These are phyloP conservation scores for Mycena alexandri DNA, from an alignment of 768 basidiomycete genomes.

Conservation along the genomic window DNA sequence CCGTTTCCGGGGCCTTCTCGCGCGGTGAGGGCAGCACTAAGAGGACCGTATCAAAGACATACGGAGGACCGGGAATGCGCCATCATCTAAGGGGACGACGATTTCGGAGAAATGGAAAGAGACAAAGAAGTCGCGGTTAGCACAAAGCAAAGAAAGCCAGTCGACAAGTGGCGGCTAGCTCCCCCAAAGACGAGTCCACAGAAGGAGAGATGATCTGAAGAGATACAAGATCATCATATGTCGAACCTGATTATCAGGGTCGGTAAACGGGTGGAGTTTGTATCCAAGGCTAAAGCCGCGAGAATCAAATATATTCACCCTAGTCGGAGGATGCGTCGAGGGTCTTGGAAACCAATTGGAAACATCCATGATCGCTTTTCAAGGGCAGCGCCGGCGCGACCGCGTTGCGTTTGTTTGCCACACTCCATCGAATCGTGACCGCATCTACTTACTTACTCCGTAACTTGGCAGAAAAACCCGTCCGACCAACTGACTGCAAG, in stretches of 20 bases:
- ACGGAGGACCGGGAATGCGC: slow-evolving; percentile 24
- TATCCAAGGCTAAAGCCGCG: not conserved
- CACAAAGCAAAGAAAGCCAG: slow-evolving; percentile 13
- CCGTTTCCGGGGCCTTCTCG: slow-evolving; percentile 13
- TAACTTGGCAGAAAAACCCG: no score
- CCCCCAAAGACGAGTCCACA: slow-evolving; percentile 5
- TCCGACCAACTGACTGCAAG: no score
- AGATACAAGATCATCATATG: slow-evolving; percentile 21
- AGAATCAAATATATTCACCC: not conserved
- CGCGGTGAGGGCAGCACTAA: slow-evolving; percentile 6
- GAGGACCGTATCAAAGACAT: slow-evolving; percentile 21
- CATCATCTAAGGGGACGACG: slow-evolving; percentile 4
- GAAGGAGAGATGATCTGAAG: slow-evolving; percentile 3
- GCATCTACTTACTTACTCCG: no score
- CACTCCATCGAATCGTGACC: no score
- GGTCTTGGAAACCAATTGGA: no score
- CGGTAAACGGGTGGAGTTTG: slow-evolving; percentile 16
- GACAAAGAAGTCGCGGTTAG: slow-evolving; percentile 11
- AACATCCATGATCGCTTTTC: no score
- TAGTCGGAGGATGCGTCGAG: no score
- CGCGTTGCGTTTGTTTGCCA: no score
- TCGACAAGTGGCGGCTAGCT: slow-evolving; percentile 4
- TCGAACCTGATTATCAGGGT: slow-evolving; percentile 26
- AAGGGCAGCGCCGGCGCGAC: no score
- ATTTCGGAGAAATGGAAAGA: slow-evolving; percentile 8